Percentiles rank a stretch among this genome's conserved stretches.
These are phyloP conservation scores for Triticum urartu DNA, from an alignment of 176 grass and related monocot genomes.

Conservation along the genomic window DNA sequence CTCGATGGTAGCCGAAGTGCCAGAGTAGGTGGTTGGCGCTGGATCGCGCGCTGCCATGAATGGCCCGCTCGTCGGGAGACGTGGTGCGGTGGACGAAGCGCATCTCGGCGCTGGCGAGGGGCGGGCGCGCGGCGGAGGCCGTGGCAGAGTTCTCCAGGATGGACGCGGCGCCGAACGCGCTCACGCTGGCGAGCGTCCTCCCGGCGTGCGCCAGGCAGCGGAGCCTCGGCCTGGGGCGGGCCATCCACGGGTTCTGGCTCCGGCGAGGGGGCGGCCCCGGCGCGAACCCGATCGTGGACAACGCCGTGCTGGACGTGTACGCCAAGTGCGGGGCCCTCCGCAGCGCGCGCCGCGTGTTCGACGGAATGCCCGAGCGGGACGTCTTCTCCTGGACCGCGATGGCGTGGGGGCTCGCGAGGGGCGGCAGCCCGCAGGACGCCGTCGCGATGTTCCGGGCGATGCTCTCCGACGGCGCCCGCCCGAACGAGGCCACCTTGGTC, in stretches of 20 bases:
- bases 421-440: conserved; percentile 35
- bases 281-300: conserved; percentile 48
- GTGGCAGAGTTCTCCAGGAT: conserved; percentile 38
- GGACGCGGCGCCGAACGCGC: conserved; percentile 44
- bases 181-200: conserved; percentile 56
- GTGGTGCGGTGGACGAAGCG: conserved; percentile 52
- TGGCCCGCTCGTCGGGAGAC: conserved; percentile 16
- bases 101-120: conserved; percentile 47
- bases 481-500: conserved; percentile 46
- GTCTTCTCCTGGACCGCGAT: conserved; percentile 50
- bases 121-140: conserved; percentile 48
- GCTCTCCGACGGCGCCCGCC: neutral
- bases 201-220: conserved; percentile 47
- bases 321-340: conserved; percentile 34
- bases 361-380: conserved; percentile 45
- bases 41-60: neutral
- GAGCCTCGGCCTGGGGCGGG: conserved; percentile 17
- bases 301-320: conserved; percentile 48
- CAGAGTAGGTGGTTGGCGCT: neutral
- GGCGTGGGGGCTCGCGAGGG: conserved; percentile 43
- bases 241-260: conserved; percentile 45
- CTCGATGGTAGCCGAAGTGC: neutral
- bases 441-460: conserved; percentile 32
- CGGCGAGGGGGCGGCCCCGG: conserved; percentile 25
- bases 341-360: conserved; percentile 44